Evolutionary conservation across 495 filamentous ascomycete genomes (phyloP).

Genomic region (Oidiodendron maius): DNA sequence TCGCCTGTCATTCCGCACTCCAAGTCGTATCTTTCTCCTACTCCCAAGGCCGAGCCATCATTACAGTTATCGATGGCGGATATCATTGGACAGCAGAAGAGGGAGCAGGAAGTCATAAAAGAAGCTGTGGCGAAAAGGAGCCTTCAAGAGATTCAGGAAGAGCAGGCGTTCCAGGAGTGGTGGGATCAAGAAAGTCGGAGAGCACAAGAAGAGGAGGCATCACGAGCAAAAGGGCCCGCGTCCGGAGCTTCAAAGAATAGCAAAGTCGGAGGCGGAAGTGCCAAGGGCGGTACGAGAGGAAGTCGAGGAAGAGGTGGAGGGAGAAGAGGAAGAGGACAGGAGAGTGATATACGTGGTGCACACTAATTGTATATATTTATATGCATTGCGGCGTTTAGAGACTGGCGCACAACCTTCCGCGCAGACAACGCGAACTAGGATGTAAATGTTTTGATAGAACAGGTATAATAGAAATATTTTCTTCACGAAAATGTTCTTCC

Average conservation of each 20-base stretch:
- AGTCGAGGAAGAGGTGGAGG: conserved; percentile 14
- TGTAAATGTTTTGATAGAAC: no score
- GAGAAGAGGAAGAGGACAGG: conserved; percentile 9
- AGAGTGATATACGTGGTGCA: neutral
- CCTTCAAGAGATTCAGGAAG: conserved; percentile 87
- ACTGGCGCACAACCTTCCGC: neutral
- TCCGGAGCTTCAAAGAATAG: conserved; percentile 1
- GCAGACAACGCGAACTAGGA: no score
- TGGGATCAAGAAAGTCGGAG: conserved; percentile 88
- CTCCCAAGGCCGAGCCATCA: conserved; percentile 41
- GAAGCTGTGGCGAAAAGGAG: conserved; percentile 83
- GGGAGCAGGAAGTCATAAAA: conserved; percentile 73
- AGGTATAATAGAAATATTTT: no score
- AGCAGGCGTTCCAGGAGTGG: conserved; percentile 97
- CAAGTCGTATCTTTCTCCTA: conserved; percentile 32
- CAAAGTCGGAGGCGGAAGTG: conserved; percentile 4
- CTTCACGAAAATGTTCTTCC: no score
- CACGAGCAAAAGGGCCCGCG: conserved; percentile 10
- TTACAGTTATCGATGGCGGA: conserved; percentile 73
- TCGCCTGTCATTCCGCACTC: conserved; percentile 39
- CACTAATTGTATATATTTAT: neutral
- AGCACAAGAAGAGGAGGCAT: conserved; percentile 58
- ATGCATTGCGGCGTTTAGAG: neutral
- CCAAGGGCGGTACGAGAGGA: conserved; percentile 8
- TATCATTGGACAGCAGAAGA: conserved; percentile 80